Evolutionary conservation across 1,284 basidiomycete genomes (phyloP), one percentile per base, ranked within the genome.

Genomic region (Cryptococcus sp.): DNA sequence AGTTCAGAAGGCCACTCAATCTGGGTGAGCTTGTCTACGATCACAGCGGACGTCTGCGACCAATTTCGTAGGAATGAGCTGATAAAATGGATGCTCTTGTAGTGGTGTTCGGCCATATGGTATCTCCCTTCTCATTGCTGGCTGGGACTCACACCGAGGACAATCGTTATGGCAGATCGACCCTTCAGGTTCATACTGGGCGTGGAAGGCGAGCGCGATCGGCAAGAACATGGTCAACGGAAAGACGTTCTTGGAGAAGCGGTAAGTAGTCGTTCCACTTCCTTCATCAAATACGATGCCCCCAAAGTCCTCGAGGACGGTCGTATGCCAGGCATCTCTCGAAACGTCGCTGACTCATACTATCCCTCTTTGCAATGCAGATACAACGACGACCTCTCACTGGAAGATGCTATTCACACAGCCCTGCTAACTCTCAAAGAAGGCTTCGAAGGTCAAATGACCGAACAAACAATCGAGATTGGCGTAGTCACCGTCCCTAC

Each of bases 161-260:
- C 92, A 93, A 63, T 89, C 87, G 39, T 83, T 99, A 62, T 99
- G 96, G 81, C 96, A 99, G 79, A 95, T 99, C 54, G 96, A 99
- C 81, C 96, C 96, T 19, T 96, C 93, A 47, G 96, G 96, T 47
- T 93, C 91, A 48, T 99, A 93, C 80, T 98, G 94, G 94, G 94
- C 96, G 51, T 99, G 96, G 96, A 99, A 99, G 79, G 96, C 96
- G 15, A 95, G 91, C 74, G 96, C 96, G 16, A 99, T 99, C 71
- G 96, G 96, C 41, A 99, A 99, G 83, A 99, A 99, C 80, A 98
- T 98, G 92, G 87, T 93, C 54, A 99, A 99, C 74, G 96, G 94
- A 53, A 99, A 99, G 81, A 98, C 96, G 2, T 99, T 99, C 80
- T 80, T 99, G 66, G 96, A 99, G 81, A 99, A 99, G 81, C 85